phyloP scores from a whole-genome alignment of 2,329 filamentous ascomycete genomes.

The Aspergillus versicolor region DNA sequence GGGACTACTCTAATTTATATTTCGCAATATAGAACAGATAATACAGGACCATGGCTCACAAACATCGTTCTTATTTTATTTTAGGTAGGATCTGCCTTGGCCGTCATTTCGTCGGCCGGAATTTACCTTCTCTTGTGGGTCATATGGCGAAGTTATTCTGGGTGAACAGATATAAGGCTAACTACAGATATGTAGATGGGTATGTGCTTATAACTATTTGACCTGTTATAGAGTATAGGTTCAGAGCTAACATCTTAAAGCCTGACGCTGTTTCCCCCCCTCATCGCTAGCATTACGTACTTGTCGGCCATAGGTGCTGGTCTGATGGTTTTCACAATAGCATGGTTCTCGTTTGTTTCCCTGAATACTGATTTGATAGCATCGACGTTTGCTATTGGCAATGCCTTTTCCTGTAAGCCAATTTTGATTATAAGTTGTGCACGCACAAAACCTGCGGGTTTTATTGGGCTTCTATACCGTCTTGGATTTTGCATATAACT shows the following conservation, averaged over 20 bases:
- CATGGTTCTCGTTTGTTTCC: conserved; percentile 81
- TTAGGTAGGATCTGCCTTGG: conserved; percentile 70
- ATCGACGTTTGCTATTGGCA: conserved; percentile 69
- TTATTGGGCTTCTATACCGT: background rate
- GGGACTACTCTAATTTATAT: conserved; percentile 77
- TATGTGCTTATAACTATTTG: conserved; percentile 21
- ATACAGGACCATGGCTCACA: conserved; percentile 62
- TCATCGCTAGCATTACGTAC: conserved; percentile 74
- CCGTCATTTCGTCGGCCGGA: conserved; percentile 65
- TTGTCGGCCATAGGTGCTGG: conserved; percentile 63
- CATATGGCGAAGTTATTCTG: background rate
- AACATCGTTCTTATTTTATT: conserved; percentile 65
- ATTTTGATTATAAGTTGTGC: conserved; percentile 68
- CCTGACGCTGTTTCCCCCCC: conserved; percentile 77
- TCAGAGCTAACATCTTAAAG: conserved; percentile 32
- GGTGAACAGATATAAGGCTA: conserved; percentile 3
- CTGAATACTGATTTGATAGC: conserved; percentile 74
- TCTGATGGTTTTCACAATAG: conserved; percentile 75
- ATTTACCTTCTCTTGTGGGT: conserved; percentile 72
- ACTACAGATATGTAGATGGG: conserved; percentile 47
- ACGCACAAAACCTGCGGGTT: background rate
- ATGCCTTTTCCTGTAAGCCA: conserved; percentile 58
- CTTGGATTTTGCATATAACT: background rate
- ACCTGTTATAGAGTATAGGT: too few relatives aligned
- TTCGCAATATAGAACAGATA: conserved; percentile 70